Conservation (phyloP, 306 rosid genomes). For the Citrullus mucosospermus region DNA sequence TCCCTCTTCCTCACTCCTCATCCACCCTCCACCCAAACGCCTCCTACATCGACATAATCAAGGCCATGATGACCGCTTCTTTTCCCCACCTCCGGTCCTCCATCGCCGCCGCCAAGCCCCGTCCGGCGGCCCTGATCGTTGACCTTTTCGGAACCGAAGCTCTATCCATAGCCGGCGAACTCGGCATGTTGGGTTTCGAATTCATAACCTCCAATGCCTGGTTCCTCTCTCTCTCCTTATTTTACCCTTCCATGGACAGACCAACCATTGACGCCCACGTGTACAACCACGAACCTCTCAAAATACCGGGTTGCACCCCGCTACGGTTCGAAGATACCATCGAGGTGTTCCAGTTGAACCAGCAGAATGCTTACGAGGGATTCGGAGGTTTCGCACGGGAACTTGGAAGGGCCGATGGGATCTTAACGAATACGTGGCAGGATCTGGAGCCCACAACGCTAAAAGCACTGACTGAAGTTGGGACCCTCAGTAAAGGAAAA, state of each 20-base stretch:
- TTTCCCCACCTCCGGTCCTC: not conserved
- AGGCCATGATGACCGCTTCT: not conserved
- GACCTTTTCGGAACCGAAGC: slow-evolving; percentile 4
- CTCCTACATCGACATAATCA: not conserved
- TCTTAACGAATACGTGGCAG: slow-evolving; percentile 3
- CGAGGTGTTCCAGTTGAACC: not conserved
- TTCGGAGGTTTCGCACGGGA: not conserved
- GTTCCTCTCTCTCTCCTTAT: not conserved
- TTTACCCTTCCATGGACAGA: not conserved
- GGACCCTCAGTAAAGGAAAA: not conserved
- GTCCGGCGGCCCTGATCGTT: not conserved
- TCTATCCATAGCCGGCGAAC: not conserved
- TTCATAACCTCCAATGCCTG: not conserved
- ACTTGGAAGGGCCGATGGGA: not conserved
- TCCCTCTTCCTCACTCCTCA: not conserved
- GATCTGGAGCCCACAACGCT: not conserved
- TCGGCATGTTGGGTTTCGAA: not conserved
- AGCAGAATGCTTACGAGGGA: not conserved
- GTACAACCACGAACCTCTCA: not conserved
- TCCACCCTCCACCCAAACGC: not conserved
- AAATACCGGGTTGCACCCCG: slow-evolving; percentile 1
- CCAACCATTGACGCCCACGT: not conserved
- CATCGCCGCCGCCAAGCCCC: not conserved
- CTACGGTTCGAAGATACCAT: not conserved
- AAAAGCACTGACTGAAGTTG: not conserved